These are phyloP conservation scores for Hypoxylon fuscum DNA, from an alignment of 495 filamentous ascomycete species.

Conservation along the genomic window DNA sequence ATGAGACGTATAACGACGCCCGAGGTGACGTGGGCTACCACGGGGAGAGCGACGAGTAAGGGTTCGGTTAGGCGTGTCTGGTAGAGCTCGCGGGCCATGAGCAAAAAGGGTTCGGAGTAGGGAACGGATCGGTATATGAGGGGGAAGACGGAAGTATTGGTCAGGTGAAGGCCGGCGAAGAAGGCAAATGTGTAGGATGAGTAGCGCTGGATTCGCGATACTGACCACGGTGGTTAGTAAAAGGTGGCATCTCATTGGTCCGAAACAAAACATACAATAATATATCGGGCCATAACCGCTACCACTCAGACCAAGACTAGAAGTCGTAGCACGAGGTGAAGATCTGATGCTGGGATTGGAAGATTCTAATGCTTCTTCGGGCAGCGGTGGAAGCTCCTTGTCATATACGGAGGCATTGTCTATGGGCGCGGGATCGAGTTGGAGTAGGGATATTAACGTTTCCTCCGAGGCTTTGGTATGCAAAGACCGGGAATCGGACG, in stretches of 20 bases:
- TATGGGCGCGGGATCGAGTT: constrained; percentile 84
- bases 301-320: constrained; percentile 65
- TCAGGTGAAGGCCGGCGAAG: constrained; percentile 79
- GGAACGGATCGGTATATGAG: constrained; percentile 64
- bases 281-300: constrained; percentile 63
- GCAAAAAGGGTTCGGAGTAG: constrained; percentile 69
- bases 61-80: constrained; percentile 77
- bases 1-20: constrained; percentile 80
- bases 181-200: constrained; percentile 85
- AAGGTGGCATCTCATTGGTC: constrained; percentile 16
- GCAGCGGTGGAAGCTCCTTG: constrained; percentile 62
- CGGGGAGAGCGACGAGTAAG: constrained; percentile 67
- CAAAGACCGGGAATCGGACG: constrained; percentile 35
- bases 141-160: constrained; percentile 81
- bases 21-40: constrained; percentile 67
- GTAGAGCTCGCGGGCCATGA: constrained; percentile 77
- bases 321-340: constrained; percentile 27
- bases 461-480: constrained; percentile 54
- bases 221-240: constrained; percentile 52
- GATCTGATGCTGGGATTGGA: constrained; percentile 42
- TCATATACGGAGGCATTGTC: constrained; percentile 67
- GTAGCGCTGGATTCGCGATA: constrained; percentile 83
- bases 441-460: constrained; percentile 71
- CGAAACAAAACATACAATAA: constrained; percentile 60
- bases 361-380: constrained; percentile 42